Evolutionary conservation across 2,329 filamentous ascomycete species (phyloP), one percentile per base, ranked within the genome.

Genomic region (Colletotrichum aenigma): DNA sequence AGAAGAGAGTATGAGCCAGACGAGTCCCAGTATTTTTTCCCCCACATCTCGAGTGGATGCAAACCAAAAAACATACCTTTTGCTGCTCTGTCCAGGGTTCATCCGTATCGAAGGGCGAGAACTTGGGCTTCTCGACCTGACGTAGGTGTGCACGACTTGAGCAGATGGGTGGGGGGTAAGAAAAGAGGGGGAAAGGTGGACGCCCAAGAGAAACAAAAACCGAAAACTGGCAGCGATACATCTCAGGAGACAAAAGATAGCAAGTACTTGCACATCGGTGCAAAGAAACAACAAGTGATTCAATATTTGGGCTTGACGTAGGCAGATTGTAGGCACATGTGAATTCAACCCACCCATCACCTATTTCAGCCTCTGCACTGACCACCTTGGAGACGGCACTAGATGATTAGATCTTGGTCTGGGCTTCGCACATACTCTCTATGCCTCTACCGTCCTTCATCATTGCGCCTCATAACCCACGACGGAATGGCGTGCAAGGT

Each of bases 311-410:
- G 26, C 28, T 21, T 16, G 60, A 28, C 26, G 13, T 28, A 34
- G 21, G 28, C 58, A 64, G 32, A 6, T 8, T 26, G 61, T 55
- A 68, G 21, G 32, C 52, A 58, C 48, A 60, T 68, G 66, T 30
- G 3, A 55, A 56, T 56, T 12, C 28, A 56, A 30, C 65, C 28
- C 65, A 34, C 18, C 15, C 12, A 28, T 30, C 32, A n/a, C 26
- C 52, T 24, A 48, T 48, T 24, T 58, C 73, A 73, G 70, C 70
- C 56, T 58, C 64, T 73, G 62, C 68, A 71, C 62, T 66, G 68
- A 66, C 68, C 72, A 71, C 55, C 68, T 32, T 18, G n/a, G n/a
- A 30, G 43, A 38, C 71, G n/a, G 32, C 24, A 56, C 15, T 58
- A 21, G n/a, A 9, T n/a, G n/a, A 21, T 21, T 34, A 52, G n/a